Evolutionary conservation across 495 filamentous ascomycete species (phyloP), one percentile per base, ranked within the genome.

Genomic region (Penicillium canariense): DNA sequence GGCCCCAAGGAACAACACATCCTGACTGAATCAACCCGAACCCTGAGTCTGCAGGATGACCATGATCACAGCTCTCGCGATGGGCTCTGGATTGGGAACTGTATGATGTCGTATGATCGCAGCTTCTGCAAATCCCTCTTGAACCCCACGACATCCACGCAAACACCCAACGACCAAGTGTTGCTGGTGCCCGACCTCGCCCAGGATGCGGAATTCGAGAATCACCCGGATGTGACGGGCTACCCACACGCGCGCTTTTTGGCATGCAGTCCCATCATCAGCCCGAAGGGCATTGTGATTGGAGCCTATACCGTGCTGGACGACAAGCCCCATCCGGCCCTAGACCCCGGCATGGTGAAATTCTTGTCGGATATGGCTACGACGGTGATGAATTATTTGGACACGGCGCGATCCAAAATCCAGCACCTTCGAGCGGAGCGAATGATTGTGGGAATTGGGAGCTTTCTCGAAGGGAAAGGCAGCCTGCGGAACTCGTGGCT

Each of bases 241-340:
- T 62, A 2, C 73, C 83, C 44, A 64, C n/a, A 70, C 14, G 59
- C 70, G 1, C 65, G 61, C n/a, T 89, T 84, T 56, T 87, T 84
- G 48, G 80, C 77, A 3, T 81, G 76, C 3, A 81, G 83, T 3
- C 85, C 86, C 0, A 78, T 89, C 4, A 68, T 81, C 8, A 83
- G 79, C 4, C 80, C 73, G 3, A 65, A 70, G 17, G 84, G 82
- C 3, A 73, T 81, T 40, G 76, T 71, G 2, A 87, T 89, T 49
- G 86, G 86, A n/a, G 79, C 78, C 1, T 76, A 83, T 48, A 80
- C 78, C 34, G 73, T 87, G 7, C 63, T 84, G 8, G 84, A 87
- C 60, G 67, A 70, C 27, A 54, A 71, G 25, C 71, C 78, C 5
- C 51, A 66, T 9, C 52, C 59, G 0, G 55, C 68, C 8, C 43